Base-by-base conservation (phyloP, 2,329 filamentous ascomycete genomes). In the Colletotrichum aenigma region DNA sequence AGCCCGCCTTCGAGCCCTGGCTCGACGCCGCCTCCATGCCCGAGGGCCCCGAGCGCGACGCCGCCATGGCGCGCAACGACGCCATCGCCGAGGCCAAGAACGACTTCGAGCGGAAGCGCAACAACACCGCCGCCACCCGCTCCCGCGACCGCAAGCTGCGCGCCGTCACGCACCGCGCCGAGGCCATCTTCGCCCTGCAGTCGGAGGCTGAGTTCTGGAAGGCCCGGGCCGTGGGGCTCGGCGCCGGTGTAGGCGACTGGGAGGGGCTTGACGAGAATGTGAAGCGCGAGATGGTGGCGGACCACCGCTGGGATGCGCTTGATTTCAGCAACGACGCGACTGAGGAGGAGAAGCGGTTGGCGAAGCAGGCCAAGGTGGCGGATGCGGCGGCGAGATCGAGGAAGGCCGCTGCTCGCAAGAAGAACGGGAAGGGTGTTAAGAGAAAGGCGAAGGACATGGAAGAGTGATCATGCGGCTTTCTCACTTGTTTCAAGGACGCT, bases 41-140 rank as follows among this genome's bases (percentile, higher is more conserved):
- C 7, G 43, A 61, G 13, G 43, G 69, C 1, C 76, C 82, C 3
- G 77, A 79, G 24, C 75, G 64, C 0, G 61, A 61, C 7, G 52
- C 69, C 18, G 68, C 68, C 7, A 43, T 24, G 18, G 36, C 21
- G 36, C 71, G 75, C 8, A 82, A 82, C 71, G 83, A 85, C 66
- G 15, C 61, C 7, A 80, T 84, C 48, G 79, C 82, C 4, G 71
- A 71, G 5, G 66, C 78, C 24, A 77, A 78, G 10, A 79, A 81
- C 71, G 65, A 28, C 6, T 62, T 81, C 3, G 81, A 85, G 21
- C 79, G 82, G 3, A 73, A 80, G 56, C 79, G 85, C 6, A 87
- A 87, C 79, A 86, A 86, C 75, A 73, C 78, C 43, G 83, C 85
- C 1, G 85, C 85, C 28, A 84, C 83, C 77, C 83, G 84, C 69